These are phyloP conservation scores for Aspergillus eucalypticola DNA, from an alignment of 2,329 filamentous ascomycete genomes.

Conservation along the genomic window DNA sequence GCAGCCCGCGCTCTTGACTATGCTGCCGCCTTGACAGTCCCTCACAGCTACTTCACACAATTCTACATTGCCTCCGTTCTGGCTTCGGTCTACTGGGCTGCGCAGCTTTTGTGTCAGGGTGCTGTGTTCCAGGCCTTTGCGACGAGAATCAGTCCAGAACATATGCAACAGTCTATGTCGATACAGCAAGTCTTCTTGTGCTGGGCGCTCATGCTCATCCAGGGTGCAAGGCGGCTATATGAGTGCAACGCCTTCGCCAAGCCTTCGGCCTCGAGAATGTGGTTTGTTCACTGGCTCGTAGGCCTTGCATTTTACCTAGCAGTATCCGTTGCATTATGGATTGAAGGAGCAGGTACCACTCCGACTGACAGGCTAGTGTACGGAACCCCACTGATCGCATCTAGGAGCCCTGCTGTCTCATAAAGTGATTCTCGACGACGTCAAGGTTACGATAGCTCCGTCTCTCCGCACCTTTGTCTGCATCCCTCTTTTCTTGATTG, in stretches of 20 bases:
- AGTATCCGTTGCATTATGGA: constrained; percentile 76
- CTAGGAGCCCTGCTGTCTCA: constrained; percentile 36
- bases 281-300: constrained; percentile 77
- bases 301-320: constrained; percentile 75
- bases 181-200: constrained; percentile 63
- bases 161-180: constrained; percentile 53
- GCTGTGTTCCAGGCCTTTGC: constrained; percentile 53
- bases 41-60: constrained; percentile 85
- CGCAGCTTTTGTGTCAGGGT: constrained; percentile 62
- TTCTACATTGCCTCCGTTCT: constrained; percentile 76
- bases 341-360: constrained; percentile 71
- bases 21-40: constrained; percentile 63
- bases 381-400: constrained; percentile 1
- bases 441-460: constrained; percentile 43
- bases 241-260: constrained; percentile 69
- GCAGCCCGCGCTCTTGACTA: constrained; percentile 47
- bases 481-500: constrained; percentile 65
- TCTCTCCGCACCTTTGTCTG: constrained; percentile 57
- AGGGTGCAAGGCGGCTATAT: constrained; percentile 72
- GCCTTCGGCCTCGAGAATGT: constrained; percentile 76
- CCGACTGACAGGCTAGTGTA: not conserved
- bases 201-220: constrained; percentile 73
- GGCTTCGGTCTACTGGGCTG: constrained; percentile 73
- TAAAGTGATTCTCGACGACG: constrained; percentile 35
- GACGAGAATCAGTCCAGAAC: constrained; percentile 40